Conservation (phyloP, 768 basidiomycete genomes). For the Podaxis carcinomalis region DNA sequence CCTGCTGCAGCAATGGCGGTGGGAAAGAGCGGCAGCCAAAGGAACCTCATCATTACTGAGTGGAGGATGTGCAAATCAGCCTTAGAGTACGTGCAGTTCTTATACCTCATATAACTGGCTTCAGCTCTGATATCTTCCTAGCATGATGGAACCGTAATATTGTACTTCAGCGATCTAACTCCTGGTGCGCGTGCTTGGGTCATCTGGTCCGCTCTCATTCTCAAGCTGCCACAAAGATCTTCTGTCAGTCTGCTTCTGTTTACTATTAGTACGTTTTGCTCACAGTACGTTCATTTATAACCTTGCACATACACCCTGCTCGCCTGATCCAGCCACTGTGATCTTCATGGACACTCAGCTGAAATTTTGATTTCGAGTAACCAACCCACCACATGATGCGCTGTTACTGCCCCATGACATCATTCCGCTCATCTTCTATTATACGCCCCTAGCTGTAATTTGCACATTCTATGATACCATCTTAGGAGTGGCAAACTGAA, state of each 20-base stretch:
- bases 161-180: neutral
- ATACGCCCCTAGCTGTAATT: neutral
- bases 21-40: slow-evolving; percentile 7
- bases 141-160: neutral
- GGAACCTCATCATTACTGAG: slow-evolving; percentile 1
- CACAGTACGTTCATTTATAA: neutral
- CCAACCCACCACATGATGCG: neutral
- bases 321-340: neutral
- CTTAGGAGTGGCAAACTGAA: no score
- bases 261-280: neutral
- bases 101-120: neutral
- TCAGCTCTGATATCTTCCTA: neutral
- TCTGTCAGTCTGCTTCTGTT: neutral
- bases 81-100: neutral
- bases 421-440: neutral
- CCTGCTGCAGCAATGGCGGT: neutral
- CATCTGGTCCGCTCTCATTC: neutral
- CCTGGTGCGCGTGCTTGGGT: neutral
- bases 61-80: neutral
- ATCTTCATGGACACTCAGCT: neutral
- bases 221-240: neutral
- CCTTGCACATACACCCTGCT: neutral
- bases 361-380: neutral
- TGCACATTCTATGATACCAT: neutral
- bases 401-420: neutral